Percentiles rank a stretch among this genome's conserved stretches.
Conservation (phyloP, 2,329 filamentous ascomycete species). For the Fusarium pilosicola region DNA sequence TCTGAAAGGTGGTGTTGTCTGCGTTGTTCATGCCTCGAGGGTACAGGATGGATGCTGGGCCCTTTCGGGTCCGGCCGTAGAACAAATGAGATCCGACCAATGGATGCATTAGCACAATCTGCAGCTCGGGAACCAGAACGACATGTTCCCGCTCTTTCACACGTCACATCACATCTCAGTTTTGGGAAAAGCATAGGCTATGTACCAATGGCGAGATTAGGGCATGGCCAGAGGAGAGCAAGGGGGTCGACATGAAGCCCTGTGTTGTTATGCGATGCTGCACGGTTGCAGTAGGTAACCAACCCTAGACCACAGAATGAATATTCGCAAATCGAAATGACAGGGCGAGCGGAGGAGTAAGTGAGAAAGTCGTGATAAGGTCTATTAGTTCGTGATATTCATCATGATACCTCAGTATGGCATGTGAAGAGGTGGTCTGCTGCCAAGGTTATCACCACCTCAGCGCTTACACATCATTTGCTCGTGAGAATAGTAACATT, state of each 20-base stretch:
- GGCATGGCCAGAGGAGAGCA: conserved; percentile 21
- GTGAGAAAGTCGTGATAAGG: conserved; percentile 6
- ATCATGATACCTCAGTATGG: not conserved
- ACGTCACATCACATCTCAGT: conserved; percentile 35
- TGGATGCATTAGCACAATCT: conserved; percentile 26
- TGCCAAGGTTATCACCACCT: conserved; percentile 24
- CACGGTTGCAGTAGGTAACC: conserved; percentile 5
- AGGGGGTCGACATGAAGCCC: conserved; percentile 21
- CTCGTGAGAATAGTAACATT: not conserved
- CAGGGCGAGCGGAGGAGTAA: not conserved
- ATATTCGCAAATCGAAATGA: conserved; percentile 4
- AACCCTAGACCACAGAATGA: conserved; percentile 36
- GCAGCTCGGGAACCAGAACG: conserved; percentile 39
- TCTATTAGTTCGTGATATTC: conserved; percentile 10
- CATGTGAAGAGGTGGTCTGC: conserved; percentile 30
- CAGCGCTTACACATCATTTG: conserved; percentile 27
- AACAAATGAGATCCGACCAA: conserved; percentile 28
- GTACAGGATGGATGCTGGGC: conserved; percentile 4
- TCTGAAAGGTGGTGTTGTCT: conserved; percentile 36
- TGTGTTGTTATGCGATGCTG: conserved; percentile 10
- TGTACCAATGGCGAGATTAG: conserved; percentile 31
- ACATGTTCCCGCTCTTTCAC: conserved; percentile 33
- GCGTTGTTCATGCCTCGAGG: conserved; percentile 31
- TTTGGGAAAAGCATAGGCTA: conserved; percentile 14
- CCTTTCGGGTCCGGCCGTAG: conserved; percentile 30